Percentiles rank a stretch among this genome's conserved stretches.
Evolutionary conservation across 805 yeast genomes (phyloP).

Genomic region (Zygosaccharomyces siamensis): DNA sequence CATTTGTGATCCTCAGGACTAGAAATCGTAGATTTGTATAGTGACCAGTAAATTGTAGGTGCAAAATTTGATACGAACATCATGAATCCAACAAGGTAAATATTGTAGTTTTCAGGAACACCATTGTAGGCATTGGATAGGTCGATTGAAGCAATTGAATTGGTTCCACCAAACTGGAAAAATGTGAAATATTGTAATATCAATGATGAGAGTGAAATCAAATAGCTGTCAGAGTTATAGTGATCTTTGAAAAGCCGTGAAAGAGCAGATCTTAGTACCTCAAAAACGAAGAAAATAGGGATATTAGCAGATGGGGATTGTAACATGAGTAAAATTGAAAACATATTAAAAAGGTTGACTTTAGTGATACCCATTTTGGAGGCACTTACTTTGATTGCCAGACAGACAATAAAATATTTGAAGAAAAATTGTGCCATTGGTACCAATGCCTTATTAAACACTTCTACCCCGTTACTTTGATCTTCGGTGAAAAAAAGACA

Average conservation of each 20-base stretch:
- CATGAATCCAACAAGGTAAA: conserved; percentile 65
- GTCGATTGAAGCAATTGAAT: conserved; percentile 87
- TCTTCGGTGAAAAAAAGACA: conserved; percentile 10
- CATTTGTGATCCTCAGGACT: conserved; percentile 12
- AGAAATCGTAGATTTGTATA: conserved; percentile 29
- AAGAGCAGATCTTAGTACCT: conserved; percentile 17
- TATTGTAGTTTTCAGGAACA: conserved; percentile 55
- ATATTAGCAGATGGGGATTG: conserved; percentile 47
- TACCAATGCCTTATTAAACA: conserved; percentile 32
- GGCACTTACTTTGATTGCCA: conserved; percentile 33
- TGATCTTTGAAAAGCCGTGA: conserved; percentile 6
- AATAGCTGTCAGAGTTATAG: conserved; percentile 10
- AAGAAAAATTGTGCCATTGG: conserved; percentile 37
- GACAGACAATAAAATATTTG: conserved; percentile 30
- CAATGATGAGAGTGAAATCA: conserved; percentile 30
- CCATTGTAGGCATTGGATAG: conserved; percentile 93
- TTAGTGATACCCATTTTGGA: conserved; percentile 12
- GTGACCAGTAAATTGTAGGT: conserved; percentile 78
- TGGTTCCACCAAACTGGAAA: conserved; percentile 86
- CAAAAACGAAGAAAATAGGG: conserved; percentile 45
- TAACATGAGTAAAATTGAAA: conserved; percentile 43
- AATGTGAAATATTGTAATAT: conserved; percentile 71
- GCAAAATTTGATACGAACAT: conserved; percentile 83
- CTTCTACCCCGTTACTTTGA: conserved; percentile 14
- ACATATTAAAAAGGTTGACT: conserved; percentile 17